A percentile compares a stretch with the other conserved stretches of the same genome.
Evolutionary conservation across 139 green algal species (phyloP).

Genomic region (Coelastrella sp.): DNA sequence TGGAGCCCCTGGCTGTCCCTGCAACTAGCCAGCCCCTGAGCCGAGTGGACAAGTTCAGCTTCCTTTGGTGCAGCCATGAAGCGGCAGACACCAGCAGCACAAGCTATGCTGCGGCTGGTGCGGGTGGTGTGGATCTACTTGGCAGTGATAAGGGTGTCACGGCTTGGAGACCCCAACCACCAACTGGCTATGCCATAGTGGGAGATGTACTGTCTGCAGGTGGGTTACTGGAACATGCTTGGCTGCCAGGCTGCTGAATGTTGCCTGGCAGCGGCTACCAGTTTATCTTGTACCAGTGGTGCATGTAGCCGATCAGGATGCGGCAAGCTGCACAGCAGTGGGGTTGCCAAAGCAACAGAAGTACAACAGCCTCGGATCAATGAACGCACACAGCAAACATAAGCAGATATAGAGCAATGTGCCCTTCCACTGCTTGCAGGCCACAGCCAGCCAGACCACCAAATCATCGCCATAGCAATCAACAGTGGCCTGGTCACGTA

Average conservation of each 20-base stretch:
- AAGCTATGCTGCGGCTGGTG: slow-evolving; percentile 31
- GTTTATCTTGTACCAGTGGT: too few species aligned
- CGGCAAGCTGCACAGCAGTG: not conserved
- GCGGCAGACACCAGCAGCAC: too few species aligned
- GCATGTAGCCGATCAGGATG: not conserved
- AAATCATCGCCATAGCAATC: slow-evolving; percentile 83
- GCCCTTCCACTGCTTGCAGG: slow-evolving; percentile 39
- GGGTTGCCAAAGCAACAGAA: too few species aligned
- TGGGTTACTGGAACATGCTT: not conserved
- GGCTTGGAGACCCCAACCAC: slow-evolving; percentile 85
- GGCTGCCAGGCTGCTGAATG: not conserved
- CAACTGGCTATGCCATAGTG: slow-evolving; percentile 81
- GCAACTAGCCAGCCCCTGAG: slow-evolving; percentile 63
- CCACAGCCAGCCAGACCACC: slow-evolving; percentile 61
- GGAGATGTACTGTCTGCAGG: slow-evolving; percentile 82
- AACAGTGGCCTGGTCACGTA: slow-evolving; percentile 84
- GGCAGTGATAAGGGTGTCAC: slow-evolving; percentile 71
- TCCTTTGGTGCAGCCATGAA: slow-evolving; percentile 72
- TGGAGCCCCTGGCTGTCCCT: slow-evolving; percentile 71
- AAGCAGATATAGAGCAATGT: too few species aligned
- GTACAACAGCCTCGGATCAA: too few species aligned
- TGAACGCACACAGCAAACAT: too few species aligned
- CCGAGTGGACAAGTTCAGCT: slow-evolving; percentile 72
- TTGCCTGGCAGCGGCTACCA: too few species aligned
- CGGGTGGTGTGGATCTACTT: slow-evolving; percentile 60